A percentile compares a stretch with the other conserved stretches of the same genome.
Evolutionary conservation across 257 asterid genomes (phyloP).

Genomic region (Mentha longifolia): DNA sequence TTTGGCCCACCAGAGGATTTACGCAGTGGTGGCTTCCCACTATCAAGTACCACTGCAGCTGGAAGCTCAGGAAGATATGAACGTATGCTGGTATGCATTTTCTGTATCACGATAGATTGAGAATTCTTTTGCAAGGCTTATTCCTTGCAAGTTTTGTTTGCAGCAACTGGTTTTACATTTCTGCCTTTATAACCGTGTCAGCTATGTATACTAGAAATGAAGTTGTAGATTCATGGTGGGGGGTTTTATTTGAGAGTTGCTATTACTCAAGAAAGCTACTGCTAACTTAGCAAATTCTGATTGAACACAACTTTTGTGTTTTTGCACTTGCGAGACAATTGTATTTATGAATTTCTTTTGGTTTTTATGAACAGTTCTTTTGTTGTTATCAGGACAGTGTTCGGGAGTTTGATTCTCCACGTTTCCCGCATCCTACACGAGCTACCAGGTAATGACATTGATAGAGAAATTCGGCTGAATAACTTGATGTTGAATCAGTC

Average conservation of each 20-base stretch:
- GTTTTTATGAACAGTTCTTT: conserved; percentile 12
- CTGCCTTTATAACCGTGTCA: not conserved
- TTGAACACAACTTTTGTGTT: conserved; percentile 5
- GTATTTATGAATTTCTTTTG: conserved; percentile 21
- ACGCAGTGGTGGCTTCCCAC: conserved; percentile 43
- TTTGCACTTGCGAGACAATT: not conserved
- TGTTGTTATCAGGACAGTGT: conserved; percentile 56
- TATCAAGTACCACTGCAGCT: conserved; percentile 42
- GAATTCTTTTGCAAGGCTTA: not conserved
- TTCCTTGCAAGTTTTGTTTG: conserved; percentile 18
- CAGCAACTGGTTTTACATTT: conserved; percentile 18
- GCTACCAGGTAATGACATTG: conserved; percentile 55
- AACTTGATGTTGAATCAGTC: conserved; percentile 5
- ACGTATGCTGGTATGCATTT: conserved; percentile 48
- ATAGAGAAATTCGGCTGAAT: not conserved
- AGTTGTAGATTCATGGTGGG: not conserved
- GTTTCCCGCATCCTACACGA: conserved; percentile 55
- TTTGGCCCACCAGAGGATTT: conserved; percentile 50
- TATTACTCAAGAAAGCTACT: not conserved
- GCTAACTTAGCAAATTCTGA: conserved; percentile 7
- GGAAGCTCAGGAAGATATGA: conserved; percentile 66
- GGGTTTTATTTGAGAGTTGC: not conserved
- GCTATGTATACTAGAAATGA: not conserved
- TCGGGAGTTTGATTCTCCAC: conserved; percentile 59
- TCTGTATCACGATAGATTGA: conserved; percentile 12